Evolutionary conservation across 148 eudicot genomes (phyloP).

Genomic region (Mesembryanthemum crystallinum): DNA sequence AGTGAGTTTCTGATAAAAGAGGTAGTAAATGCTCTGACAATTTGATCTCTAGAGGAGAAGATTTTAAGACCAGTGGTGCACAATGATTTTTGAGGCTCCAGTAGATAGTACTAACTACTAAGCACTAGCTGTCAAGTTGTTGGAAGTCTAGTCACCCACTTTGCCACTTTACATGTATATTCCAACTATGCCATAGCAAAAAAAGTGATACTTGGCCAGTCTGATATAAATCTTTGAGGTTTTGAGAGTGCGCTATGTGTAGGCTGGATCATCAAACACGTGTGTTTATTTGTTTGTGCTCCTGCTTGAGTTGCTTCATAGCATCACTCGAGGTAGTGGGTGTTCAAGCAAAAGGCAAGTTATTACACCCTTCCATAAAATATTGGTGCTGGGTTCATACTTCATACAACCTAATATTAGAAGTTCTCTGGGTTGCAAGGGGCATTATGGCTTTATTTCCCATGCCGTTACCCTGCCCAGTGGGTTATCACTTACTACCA

Average conservation of each 20-base stretch:
- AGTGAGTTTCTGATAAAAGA: neutral
- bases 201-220: neutral
- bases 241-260: neutral
- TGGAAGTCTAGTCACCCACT: neutral
- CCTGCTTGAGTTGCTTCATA: neutral
- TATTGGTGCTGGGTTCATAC: neutral
- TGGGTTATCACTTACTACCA: neutral
- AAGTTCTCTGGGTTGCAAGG: neutral
- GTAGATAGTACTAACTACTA: neutral
- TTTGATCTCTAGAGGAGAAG: neutral
- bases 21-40: neutral
- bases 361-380: neutral
- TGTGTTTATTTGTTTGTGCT: neutral
- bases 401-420: too few species aligned
- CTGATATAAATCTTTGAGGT: neutral
- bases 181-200: neutral
- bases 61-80: neutral
- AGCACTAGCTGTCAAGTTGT: neutral
- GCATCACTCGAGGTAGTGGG: neutral
- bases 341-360: neutral
- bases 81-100: neutral
- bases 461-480: neutral
- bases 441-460: neutral
- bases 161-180: neutral
- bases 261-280: neutral